Percentiles rank a stretch among this genome's conserved stretches.
phyloP scores from a whole-genome alignment of 768 basidiomycete species.

The Cystoderma amianthinum region DNA sequence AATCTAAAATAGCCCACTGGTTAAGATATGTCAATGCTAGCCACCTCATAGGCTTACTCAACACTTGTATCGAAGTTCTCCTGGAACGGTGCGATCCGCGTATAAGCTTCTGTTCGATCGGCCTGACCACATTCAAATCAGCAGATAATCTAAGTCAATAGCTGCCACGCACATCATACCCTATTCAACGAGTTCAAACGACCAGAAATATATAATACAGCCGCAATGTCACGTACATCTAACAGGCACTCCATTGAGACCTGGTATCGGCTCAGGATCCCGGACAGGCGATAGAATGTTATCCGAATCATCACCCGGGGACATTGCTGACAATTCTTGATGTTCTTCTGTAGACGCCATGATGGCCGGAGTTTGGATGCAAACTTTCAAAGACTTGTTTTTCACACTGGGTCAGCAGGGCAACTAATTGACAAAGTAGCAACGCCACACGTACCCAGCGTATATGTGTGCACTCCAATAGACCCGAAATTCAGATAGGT shows the following conservation, averaged over 20 bases:
- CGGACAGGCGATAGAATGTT: conserved; percentile 34
- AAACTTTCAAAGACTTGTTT: neutral
- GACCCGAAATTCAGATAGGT: neutral
- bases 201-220: conserved; percentile 8
- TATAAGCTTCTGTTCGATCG: conserved; percentile 78
- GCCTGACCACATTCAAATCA: conserved; percentile 43
- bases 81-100: conserved; percentile 77
- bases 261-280: conserved; percentile 65
- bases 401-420: conserved; percentile 1
- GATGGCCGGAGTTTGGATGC: conserved; percentile 13
- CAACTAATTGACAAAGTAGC: neutral
- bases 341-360: conserved; percentile 23
- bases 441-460: neutral
- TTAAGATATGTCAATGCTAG: neutral
- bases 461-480: neutral
- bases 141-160: conserved; percentile 11
- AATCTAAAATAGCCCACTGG: conserved; percentile 40
- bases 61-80: conserved; percentile 78
- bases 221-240: conserved; percentile 55
- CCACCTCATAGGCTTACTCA: conserved; percentile 44
- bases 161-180: conserved; percentile 72
- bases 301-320: conserved; percentile 63
- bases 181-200: conserved; percentile 29
- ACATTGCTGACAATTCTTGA: conserved; percentile 33
- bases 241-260: conserved; percentile 68